phyloP scores from a whole-genome alignment of 2,329 filamentous ascomycete species.

The Tolypocladium album region DNA sequence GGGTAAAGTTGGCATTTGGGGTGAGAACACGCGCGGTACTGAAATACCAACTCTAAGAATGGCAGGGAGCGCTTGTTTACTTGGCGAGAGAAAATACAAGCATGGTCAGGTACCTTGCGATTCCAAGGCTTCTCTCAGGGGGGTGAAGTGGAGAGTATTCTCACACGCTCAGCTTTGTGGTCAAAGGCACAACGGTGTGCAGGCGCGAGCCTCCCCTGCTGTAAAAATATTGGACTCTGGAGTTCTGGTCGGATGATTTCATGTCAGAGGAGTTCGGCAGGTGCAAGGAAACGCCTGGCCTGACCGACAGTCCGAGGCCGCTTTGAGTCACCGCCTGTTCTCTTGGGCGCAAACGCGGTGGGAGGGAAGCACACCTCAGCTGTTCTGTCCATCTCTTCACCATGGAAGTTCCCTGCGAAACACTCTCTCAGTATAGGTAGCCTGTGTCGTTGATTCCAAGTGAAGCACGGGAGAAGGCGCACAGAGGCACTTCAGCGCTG shows the following conservation, averaged over 20 bases:
- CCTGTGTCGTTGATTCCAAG: neutral
- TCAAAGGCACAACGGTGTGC: neutral
- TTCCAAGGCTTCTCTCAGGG: neutral
- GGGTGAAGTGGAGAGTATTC: no score
- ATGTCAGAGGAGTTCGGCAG: neutral
- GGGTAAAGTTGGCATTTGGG: no score
- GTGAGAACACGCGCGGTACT: no score
- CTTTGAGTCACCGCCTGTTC: neutral
- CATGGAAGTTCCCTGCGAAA: neutral
- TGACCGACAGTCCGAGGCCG: neutral
- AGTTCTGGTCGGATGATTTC: neutral
- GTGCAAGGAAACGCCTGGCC: neutral
- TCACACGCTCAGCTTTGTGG: neutral
- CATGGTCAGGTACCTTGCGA: no score
- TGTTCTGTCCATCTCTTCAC: neutral
- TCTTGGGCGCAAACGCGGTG: neutral
- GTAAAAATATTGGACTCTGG: neutral
- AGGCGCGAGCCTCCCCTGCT: neutral
- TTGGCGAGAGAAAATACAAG: no score
- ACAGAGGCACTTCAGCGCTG: neutral
- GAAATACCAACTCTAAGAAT: no score
- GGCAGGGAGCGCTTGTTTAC: no score
- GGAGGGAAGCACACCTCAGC: neutral
- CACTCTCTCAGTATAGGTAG: neutral
- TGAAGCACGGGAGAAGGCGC: neutral